A percentile compares a stretch with the other conserved stretches of the same genome.
Evolutionary conservation across 176 grass and related monocot genomes (phyloP).

Genomic region (Oryza coarctata): DNA sequence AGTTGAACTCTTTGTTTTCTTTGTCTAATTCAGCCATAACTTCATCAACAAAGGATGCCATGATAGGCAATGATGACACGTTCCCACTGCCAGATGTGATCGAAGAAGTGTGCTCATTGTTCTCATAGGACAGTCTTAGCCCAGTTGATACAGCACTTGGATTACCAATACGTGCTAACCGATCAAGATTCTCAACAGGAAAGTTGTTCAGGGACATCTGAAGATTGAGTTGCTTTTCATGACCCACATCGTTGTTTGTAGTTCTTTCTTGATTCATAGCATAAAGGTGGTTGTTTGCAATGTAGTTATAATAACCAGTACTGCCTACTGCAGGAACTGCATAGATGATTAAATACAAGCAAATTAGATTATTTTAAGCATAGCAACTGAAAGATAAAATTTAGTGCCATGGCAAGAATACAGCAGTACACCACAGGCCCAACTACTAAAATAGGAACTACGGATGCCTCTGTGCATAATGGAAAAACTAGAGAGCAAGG

Average conservation of each 20-base stretch:
- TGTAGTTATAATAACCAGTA: conserved; percentile 38
- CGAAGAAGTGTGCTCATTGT: conserved; percentile 52
- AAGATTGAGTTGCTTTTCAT: conserved; percentile 47
- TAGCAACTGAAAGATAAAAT: neutral
- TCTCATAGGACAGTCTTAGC: conserved; percentile 47
- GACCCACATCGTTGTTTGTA: conserved; percentile 6
- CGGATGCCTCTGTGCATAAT: neutral
- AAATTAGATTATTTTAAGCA: neutral
- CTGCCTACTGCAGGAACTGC: conserved; percentile 31
- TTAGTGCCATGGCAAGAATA: neutral
- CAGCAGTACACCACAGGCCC: neutral
- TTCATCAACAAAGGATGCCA: conserved; percentile 20
- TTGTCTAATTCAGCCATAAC: conserved; percentile 51
- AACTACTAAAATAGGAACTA: neutral
- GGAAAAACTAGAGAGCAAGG: neutral
- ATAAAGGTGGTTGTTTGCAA: conserved; percentile 32
- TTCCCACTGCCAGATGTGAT: conserved; percentile 55
- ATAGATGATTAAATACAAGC: conserved; percentile 3
- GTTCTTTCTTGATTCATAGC: conserved; percentile 50
- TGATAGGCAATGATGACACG: conserved; percentile 43
- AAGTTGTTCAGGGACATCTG: conserved; percentile 57
- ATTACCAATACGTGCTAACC: conserved; percentile 33
- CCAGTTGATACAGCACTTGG: conserved; percentile 53
- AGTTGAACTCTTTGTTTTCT: conserved; percentile 45
- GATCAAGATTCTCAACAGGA: conserved; percentile 29